A percentile compares a stretch with the other conserved stretches of the same genome.
Conservation (phyloP, 495 filamentous ascomycete species). For the Neurospora sp. region DNA sequence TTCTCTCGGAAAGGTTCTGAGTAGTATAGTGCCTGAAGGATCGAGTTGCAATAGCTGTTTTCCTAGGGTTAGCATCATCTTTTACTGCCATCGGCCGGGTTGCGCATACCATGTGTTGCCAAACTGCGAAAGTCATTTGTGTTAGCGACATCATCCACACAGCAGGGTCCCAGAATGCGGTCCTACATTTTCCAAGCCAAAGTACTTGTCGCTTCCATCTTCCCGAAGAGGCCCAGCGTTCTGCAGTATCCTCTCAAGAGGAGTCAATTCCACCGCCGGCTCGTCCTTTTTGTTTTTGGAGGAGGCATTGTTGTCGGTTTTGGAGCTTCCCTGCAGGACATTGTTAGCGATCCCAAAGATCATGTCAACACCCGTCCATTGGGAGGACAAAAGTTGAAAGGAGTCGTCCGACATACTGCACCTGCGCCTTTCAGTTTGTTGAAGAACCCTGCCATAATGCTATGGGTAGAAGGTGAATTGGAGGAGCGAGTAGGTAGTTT, state of each 20-base stretch:
- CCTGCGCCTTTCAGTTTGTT: slow-evolving; percentile 32
- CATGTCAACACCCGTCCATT: neutral
- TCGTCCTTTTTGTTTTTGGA: slow-evolving; percentile 59
- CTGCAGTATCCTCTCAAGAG: slow-evolving; percentile 72
- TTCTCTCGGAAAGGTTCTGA: slow-evolving; percentile 91
- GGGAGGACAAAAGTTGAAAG: neutral
- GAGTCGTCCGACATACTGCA: slow-evolving; percentile 15
- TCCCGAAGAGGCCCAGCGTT: slow-evolving; percentile 67
- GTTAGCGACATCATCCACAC: slow-evolving; percentile 14
- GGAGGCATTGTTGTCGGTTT: slow-evolving; percentile 30
- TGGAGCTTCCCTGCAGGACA: slow-evolving; percentile 21
- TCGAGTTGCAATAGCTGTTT: slow-evolving; percentile 88
- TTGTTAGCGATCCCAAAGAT: slow-evolving; percentile 1
- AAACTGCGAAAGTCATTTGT: slow-evolving; percentile 47
- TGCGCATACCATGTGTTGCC: slow-evolving; percentile 84
- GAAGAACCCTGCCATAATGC: slow-evolving; percentile 36
- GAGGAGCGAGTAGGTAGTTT: slow-evolving; percentile 4
- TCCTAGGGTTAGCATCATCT: neutral
- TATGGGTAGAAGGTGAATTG: slow-evolving; percentile 8
- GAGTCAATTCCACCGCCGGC: slow-evolving; percentile 55
- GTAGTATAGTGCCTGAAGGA: slow-evolving; percentile 93
- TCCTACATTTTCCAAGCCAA: slow-evolving; percentile 94
- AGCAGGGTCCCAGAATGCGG: neutral
- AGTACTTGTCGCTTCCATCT: slow-evolving; percentile 97
- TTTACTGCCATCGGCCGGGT: neutral